Evolutionary conservation across 352 stramenopile species (phyloP).

Genomic region (Elongisporangium undulatum): DNA sequence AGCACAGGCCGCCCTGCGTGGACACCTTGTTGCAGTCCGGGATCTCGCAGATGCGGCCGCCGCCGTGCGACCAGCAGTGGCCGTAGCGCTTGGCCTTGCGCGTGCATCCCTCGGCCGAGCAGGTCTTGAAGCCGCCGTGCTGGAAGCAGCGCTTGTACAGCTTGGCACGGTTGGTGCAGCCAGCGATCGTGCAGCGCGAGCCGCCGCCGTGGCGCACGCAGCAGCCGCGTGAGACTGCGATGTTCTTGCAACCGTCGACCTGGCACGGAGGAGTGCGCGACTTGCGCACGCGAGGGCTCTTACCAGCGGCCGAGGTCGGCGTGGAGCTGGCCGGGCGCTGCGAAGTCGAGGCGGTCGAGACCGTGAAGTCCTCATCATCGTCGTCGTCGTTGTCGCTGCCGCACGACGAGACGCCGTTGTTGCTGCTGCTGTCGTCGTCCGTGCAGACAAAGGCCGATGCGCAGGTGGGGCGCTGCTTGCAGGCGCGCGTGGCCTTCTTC

Average conservation of each 20-base stretch:
- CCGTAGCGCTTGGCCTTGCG: slow-evolving; percentile 80
- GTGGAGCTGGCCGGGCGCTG: slow-evolving; percentile 4
- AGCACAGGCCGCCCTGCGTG: slow-evolving; percentile 64
- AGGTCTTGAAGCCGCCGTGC: slow-evolving; percentile 69
- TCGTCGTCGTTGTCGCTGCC: slow-evolving; percentile 27
- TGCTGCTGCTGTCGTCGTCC: slow-evolving; percentile 11
- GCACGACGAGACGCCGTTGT: slow-evolving; percentile 15
- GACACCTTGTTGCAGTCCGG: slow-evolving; percentile 60
- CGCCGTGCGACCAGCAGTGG: slow-evolving; percentile 78
- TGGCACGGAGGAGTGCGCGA: slow-evolving; percentile 53
- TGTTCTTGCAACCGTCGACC: slow-evolving; percentile 61
- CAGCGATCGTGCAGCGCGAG: slow-evolving; percentile 40
- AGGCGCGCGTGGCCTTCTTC: slow-evolving; percentile 16
- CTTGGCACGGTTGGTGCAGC: slow-evolving; percentile 68
- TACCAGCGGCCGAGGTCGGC: background rate
- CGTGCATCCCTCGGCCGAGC: slow-evolving; percentile 51
- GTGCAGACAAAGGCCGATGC: slow-evolving; percentile 1
- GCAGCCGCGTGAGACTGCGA: slow-evolving; percentile 46
- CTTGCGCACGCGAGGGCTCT: slow-evolving; percentile 17
- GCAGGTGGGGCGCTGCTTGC: slow-evolving; percentile 9
- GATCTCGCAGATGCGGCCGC: slow-evolving; percentile 60
- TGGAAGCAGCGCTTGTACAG: slow-evolving; percentile 77
- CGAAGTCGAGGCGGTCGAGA: slow-evolving; percentile 1
- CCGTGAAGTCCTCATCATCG: slow-evolving; percentile 9
- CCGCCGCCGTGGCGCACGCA: slow-evolving; percentile 51